Conservation (phyloP, 768 basidiomycete species). For the Lactarius hengduanensis region DNA sequence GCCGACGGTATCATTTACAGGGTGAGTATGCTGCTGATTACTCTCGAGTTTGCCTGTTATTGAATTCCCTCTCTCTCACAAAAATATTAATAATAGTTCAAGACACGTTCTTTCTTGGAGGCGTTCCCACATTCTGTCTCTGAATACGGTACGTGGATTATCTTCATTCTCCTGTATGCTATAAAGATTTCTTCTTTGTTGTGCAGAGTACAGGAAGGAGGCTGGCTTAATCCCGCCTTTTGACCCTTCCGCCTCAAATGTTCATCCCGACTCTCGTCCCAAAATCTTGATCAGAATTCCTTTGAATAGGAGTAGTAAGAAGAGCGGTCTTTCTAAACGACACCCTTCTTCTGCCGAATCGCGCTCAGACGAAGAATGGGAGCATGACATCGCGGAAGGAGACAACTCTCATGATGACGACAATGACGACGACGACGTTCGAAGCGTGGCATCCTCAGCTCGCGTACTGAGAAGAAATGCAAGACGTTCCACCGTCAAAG, state of each 20-base stretch:
- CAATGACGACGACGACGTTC: conserved; percentile 24
- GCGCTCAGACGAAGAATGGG: conserved; percentile 38
- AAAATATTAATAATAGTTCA: conserved; percentile 17
- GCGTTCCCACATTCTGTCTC: conserved; percentile 26
- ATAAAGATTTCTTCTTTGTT: not conserved
- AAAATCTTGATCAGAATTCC: conserved; percentile 38
- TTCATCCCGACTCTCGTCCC: conserved; percentile 61
- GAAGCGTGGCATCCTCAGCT: conserved; percentile 12
- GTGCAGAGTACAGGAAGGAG: conserved; percentile 46
- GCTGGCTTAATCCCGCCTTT: conserved; percentile 49
- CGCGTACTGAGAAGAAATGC: conserved; percentile 23
- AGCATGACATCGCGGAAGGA: conserved; percentile 30
- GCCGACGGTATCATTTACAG: conserved; percentile 22
- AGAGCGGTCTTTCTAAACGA: conserved; percentile 12
- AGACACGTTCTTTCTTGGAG: conserved; percentile 12
- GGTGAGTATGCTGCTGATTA: conserved; percentile 11
- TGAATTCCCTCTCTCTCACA: not conserved
- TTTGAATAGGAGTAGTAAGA: conserved; percentile 24
- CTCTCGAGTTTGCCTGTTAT: not conserved
- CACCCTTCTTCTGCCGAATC: conserved; percentile 17
- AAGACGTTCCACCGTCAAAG: conserved; percentile 22
- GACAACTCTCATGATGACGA: conserved; percentile 19
- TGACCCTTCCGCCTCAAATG: conserved; percentile 56
- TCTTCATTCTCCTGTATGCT: not conserved
- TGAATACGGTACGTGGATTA: conserved; percentile 22